Base-by-base conservation (phyloP, 192 early-diverging fungal genomes). In the Oehlia diaphana region DNA sequence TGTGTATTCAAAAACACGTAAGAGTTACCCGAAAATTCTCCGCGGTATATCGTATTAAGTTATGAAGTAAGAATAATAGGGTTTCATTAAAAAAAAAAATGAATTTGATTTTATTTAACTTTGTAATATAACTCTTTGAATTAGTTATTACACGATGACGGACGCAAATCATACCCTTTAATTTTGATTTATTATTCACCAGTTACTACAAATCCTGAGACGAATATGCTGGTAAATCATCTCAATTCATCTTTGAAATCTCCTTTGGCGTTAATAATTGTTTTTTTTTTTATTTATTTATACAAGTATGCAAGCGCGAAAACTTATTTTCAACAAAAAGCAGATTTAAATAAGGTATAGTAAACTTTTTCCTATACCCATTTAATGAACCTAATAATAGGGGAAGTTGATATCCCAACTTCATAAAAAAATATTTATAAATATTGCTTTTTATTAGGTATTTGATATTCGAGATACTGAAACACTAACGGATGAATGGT, bases 391-490 rank as follows among this genome's bases (percentile, higher is more conserved):
- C 35, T 3, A 37, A 37, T 37, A 3, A 37, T 37, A 37, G 26
- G 26, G 35, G 4, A 37, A 37, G 4, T 4, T 37, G 3, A 4
- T 4, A 4, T 4, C 35, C 2, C 35, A 37, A 37, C 3, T 37
- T 2, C 2, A 37, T 37, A 0, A 37, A 2, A 37, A 37, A 4
- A 4, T 4, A 37, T 37, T 37, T 37, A 37, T 4, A 37, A 37
- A 37, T 37, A 23, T 7, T 14, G 16, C 9, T n/a, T n/a, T 35
- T 5, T 63, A 53, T 64, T 77, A 93, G 91, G 85, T 88, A 23
- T 87, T 93, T 79, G 91, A 94, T 76, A 84, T 97, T 61, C 76
- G 86, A 13, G 92, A 95, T n/a, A 78, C 90, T 23, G 92, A 93
- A 63, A 76, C 84, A 0, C 81, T 97, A 31, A 92, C 85, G 2